Percentiles rank a stretch among this genome's conserved stretches.
Conservation (phyloP, 441 rosid genomes). For the Hura crepitans region DNA sequence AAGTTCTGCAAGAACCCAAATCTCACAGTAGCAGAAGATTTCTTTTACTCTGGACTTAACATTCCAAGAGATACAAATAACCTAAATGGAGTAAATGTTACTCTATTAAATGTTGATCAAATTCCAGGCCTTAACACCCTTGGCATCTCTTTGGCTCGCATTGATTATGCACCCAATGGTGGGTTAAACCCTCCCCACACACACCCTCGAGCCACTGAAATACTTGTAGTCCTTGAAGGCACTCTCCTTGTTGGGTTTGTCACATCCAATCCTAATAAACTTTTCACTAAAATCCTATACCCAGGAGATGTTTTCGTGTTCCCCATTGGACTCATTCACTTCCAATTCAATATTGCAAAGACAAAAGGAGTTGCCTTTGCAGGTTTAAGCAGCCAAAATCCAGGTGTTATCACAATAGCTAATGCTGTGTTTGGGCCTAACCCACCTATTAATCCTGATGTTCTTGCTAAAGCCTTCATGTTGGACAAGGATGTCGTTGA, state of each 20-base stretch:
- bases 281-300: conserved; percentile 26
- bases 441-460: not conserved
- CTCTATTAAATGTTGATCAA: conserved; percentile 29
- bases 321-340: conserved; percentile 40
- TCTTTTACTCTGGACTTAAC: conserved; percentile 35
- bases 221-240: conserved; percentile 38
- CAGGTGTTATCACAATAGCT: conserved; percentile 38
- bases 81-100: conserved; percentile 40
- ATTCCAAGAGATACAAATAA: conserved; percentile 34
- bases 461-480: not conserved
- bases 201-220: conserved; percentile 43
- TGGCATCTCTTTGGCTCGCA: conserved; percentile 40
- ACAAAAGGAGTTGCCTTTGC: conserved; percentile 36
- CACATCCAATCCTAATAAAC: conserved; percentile 33
- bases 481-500: not conserved
- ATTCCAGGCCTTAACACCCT: conserved; percentile 48
- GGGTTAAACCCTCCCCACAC: conserved; percentile 51
- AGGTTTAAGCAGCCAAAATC: conserved; percentile 38
- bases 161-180: conserved; percentile 40
- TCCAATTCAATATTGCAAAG: conserved; percentile 34
- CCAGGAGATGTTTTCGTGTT: conserved; percentile 42
- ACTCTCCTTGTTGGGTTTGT: conserved; percentile 42
- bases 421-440: conserved; percentile 32
- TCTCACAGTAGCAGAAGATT: not conserved
- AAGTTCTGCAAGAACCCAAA: conserved; percentile 5